A percentile compares a stretch with the other conserved stretches of the same genome.
Conservation (phyloP, 2,329 filamentous ascomycete genomes). For the Davidsoniella virescens region DNA sequence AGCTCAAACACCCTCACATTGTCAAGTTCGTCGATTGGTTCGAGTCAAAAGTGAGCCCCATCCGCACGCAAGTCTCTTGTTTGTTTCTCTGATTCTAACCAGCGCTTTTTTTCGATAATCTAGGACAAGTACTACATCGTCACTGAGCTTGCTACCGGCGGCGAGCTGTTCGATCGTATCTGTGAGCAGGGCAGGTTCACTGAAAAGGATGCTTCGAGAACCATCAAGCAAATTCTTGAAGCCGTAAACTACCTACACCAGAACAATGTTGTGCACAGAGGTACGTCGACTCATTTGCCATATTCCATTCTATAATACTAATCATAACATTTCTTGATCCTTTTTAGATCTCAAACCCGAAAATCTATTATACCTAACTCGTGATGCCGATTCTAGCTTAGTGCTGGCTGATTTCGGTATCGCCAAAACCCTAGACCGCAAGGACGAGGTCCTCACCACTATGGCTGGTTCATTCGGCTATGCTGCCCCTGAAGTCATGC, state of each 20-base stretch:
- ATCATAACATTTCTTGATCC: background rate
- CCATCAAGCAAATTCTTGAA: constrained; percentile 81
- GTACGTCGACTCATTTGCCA: constrained; percentile 28
- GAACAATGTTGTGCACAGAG: constrained; percentile 91
- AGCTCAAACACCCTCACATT: constrained; percentile 83
- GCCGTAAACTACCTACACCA: constrained; percentile 88
- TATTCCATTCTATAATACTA: background rate
- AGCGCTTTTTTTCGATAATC: background rate
- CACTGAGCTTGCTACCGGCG: constrained; percentile 86
- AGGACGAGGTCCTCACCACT: constrained; percentile 82
- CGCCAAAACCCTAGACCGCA: constrained; percentile 87
- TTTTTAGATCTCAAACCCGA: constrained; percentile 98
- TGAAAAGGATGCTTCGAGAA: constrained; percentile 92
- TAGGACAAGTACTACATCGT: constrained; percentile 99
- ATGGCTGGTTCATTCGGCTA: constrained; percentile 99
- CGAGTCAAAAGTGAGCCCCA: constrained; percentile 67
- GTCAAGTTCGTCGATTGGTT: constrained; percentile 98
- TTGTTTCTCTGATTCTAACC: background rate
- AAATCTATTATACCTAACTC: constrained; percentile 85
- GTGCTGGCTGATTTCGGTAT: constrained; percentile 97
- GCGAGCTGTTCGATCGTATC: constrained; percentile 94
- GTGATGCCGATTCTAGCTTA: constrained; percentile 59
- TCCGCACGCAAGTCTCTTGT: background rate
- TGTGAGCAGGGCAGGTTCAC: constrained; percentile 97
- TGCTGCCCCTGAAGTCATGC: constrained; percentile 93